These are phyloP conservation scores for Colletotrichum sp. DNA, from an alignment of 2,329 filamentous ascomycete species.

Conservation along the genomic window DNA sequence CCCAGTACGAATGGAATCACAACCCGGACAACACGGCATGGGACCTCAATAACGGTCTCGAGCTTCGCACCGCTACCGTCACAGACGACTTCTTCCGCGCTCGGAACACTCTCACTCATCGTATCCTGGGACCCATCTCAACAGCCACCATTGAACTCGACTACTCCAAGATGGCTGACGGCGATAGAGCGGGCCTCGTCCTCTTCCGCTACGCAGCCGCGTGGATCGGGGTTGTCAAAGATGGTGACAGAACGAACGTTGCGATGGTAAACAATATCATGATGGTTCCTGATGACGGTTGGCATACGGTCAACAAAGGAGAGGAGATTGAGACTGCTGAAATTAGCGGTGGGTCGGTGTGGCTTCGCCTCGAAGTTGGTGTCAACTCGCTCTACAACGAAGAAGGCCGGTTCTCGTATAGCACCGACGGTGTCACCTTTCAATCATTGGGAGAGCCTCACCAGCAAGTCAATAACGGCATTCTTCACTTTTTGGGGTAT, in stretches of 20 bases:
- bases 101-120: not conserved
- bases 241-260: not conserved
- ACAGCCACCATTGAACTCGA: not conserved
- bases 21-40: not conserved
- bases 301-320: not conserved
- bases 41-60: fast-evolving
- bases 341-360: not conserved
- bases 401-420: not conserved
- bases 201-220: not conserved
- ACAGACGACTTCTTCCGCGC: not conserved
- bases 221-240: not conserved
- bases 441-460: not conserved
- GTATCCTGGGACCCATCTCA: not conserved
- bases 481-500: not conserved
- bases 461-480: not conserved
- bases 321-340: not conserved
- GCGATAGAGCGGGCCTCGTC: not conserved
- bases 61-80: not conserved
- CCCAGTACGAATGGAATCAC: not conserved
- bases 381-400: not conserved
- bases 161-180: not conserved
- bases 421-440: not conserved
- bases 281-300: not conserved
- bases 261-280: not conserved
- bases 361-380: not conserved